Percentiles rank a stretch among this genome's conserved stretches.
Conservation (phyloP, 305 asterid genomes). For the Solanum hybrid region DNA sequence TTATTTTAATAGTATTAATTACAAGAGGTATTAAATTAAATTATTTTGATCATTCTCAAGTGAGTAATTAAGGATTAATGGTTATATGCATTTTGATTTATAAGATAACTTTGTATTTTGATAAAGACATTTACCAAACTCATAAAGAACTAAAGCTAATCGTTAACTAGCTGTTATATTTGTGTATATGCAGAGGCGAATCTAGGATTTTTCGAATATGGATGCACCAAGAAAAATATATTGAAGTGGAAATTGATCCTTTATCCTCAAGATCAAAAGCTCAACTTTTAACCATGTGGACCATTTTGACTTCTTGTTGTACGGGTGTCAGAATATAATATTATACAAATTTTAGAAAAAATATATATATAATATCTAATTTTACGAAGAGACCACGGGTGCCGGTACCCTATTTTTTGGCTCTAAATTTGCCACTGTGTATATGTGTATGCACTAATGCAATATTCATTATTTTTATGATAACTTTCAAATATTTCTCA, state of each 20-base stretch:
- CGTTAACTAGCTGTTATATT: too few species aligned
- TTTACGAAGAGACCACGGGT: too few species aligned
- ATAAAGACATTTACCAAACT: not conserved
- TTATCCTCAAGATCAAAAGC: too few species aligned
- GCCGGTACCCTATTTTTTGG: too few species aligned
- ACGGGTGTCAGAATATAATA: too few species aligned
- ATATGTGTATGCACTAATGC: not conserved
- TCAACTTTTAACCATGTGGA: too few species aligned
- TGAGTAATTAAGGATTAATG: not conserved
- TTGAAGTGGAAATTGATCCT: too few species aligned
- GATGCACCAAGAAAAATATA: not conserved
- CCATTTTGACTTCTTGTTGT: too few species aligned
- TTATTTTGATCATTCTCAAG: not conserved
- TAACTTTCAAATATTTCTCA: not conserved
- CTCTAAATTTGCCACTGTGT: not conserved
- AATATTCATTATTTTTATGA: not conserved
- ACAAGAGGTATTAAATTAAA: not conserved
- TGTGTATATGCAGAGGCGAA: not conserved
- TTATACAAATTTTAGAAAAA: too few species aligned
- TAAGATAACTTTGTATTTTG: not conserved
- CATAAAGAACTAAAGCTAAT: not conserved
- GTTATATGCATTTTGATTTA: too few species aligned
- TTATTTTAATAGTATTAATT: not conserved
- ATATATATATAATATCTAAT: too few species aligned
- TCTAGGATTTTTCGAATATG: too few species aligned